A percentile compares a stretch with the other conserved stretches of the same genome.
Conservation (phyloP, 257 asterid genomes). For the Forsythia suspensa region DNA sequence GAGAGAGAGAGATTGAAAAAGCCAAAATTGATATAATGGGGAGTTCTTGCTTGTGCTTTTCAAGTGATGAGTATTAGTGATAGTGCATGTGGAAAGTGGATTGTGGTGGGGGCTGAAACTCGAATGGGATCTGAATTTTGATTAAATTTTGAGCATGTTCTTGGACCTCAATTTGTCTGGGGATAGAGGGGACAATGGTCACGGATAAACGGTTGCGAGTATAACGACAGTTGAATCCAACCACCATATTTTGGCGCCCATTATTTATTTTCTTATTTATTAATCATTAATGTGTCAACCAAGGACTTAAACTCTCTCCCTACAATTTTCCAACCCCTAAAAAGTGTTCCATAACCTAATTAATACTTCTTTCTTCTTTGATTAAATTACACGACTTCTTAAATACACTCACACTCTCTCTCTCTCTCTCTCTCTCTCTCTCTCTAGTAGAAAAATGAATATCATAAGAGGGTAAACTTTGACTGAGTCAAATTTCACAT, state of each 20-base stretch:
- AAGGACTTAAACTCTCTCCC: neutral
- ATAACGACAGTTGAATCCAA: constrained; percentile 47
- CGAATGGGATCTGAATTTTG: constrained; percentile 1
- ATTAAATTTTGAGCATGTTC: neutral
- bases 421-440: no score
- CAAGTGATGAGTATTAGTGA: constrained; percentile 40
- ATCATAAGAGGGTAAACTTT: no score
- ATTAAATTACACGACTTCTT: neutral
- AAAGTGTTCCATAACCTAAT: neutral
- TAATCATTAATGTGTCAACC: neutral
- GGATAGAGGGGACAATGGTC: constrained; percentile 44
- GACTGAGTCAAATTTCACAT: no score
- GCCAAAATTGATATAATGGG: neutral
- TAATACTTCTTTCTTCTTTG: no score
- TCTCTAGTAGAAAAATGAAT: no score
- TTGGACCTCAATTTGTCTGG: constrained; percentile 26
- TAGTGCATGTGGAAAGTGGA: constrained; percentile 38
- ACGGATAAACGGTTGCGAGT: constrained; percentile 63
- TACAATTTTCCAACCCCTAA: neutral
- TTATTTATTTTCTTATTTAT: neutral
- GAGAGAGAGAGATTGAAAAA: constrained; percentile 5
- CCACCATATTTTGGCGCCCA: constrained; percentile 40
- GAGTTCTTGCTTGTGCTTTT: constrained; percentile 35
- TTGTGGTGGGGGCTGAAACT: constrained; percentile 39
- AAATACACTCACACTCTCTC: no score